Evolutionary conservation across 768 basidiomycete genomes (phyloP).

Genomic region (Calocybe indica): DNA sequence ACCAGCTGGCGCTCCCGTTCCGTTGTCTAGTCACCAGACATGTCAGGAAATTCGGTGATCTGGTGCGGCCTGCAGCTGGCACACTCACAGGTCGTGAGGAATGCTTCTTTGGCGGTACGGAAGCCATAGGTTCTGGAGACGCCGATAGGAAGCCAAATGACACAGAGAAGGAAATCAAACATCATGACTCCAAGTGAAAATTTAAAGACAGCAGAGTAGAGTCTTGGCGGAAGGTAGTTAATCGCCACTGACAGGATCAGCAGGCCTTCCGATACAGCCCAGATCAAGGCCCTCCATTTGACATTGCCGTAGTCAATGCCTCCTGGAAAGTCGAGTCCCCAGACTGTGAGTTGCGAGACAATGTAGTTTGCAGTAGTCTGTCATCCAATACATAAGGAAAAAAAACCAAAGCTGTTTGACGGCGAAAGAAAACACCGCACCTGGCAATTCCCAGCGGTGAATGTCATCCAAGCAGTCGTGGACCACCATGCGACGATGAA

Average conservation of each 20-base stretch:
- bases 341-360: constrained; percentile 77
- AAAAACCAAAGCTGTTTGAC: not conserved
- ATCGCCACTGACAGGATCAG: constrained; percentile 69
- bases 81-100: constrained; percentile 68
- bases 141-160: constrained; percentile 91
- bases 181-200: constrained; percentile 70
- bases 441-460: constrained; percentile 83
- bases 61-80: not conserved
- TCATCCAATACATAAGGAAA: not conserved
- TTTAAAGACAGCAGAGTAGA: constrained; percentile 74
- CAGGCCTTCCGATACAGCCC: constrained; percentile 74
- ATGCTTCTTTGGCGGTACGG: constrained; percentile 76
- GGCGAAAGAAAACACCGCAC: constrained; percentile 29
- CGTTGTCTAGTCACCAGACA: constrained; percentile 55
- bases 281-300: constrained; percentile 83
- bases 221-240: constrained; percentile 77
- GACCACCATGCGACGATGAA: constrained; percentile 94
- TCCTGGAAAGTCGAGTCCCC: constrained; percentile 79
- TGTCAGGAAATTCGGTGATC: constrained; percentile 1
- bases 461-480: constrained; percentile 95
- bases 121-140: constrained; percentile 89
- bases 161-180: constrained; percentile 81
- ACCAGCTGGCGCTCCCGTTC: constrained; percentile 76
- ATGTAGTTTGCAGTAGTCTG: constrained; percentile 89
- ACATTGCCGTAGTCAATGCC: constrained; percentile 64